A percentile compares a stretch with the other conserved stretches of the same genome.
These are phyloP conservation scores for Millerozyma acaciae DNA, from an alignment of 805 yeast species.

Conservation along the genomic window DNA sequence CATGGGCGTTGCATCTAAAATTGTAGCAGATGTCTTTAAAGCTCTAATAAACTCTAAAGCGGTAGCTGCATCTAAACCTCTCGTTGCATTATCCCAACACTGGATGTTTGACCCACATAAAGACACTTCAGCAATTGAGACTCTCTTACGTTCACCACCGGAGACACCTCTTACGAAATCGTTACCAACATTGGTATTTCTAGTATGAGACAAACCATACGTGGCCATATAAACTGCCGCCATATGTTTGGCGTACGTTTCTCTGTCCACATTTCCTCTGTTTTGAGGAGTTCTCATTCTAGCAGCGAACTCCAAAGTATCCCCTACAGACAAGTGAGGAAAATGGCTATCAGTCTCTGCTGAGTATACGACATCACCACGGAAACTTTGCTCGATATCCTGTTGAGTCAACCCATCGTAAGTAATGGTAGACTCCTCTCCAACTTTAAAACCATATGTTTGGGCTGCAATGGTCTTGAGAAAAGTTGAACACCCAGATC, in stretches of 20 bases:
- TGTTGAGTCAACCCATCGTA: constrained; percentile 32
- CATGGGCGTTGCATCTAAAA: constrained; percentile 49
- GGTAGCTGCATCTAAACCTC: constrained; percentile 83
- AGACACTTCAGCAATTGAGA: constrained; percentile 75
- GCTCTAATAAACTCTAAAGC: constrained; percentile 73
- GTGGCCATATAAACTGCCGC: constrained; percentile 42
- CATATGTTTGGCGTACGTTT: constrained; percentile 37
- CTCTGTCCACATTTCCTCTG: constrained; percentile 34
- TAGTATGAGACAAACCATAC: constrained; percentile 49
- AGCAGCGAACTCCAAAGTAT: constrained; percentile 54
- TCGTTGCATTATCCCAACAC: constrained; percentile 72
- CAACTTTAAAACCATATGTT: constrained; percentile 36
- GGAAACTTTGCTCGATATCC: constrained; percentile 26
- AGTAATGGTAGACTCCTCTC: constrained; percentile 25
- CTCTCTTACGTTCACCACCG: constrained; percentile 86
- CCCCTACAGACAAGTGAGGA: constrained; percentile 52
- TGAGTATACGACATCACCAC: constrained; percentile 40
- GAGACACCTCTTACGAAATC: constrained; percentile 70
- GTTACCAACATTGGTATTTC: constrained; percentile 58
- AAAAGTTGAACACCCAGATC: constrained; percentile 40
- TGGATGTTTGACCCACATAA: constrained; percentile 56
- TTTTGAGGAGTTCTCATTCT: constrained; percentile 44
- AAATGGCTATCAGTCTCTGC: constrained; percentile 58
- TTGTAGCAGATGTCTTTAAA: constrained; percentile 56
- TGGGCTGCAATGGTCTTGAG: constrained; percentile 36